Base-by-base conservation (phyloP, 805 yeast species). In the Metschnikowia vanudenii region DNA sequence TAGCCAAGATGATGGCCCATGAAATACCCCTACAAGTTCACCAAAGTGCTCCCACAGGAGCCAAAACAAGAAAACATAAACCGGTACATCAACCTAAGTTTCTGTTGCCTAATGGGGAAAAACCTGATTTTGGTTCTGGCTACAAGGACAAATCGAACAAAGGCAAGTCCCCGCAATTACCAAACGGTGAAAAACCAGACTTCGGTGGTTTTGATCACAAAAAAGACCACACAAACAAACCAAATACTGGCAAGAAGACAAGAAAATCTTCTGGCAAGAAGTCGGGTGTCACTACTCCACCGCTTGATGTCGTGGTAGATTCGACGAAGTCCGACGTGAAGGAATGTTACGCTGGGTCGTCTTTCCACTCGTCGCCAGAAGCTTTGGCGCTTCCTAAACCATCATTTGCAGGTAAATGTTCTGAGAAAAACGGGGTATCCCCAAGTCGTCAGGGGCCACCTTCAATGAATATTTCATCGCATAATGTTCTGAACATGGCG, bases 341-440 rank as follows among this genome's bases (percentile, higher is more conserved):
- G 41, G 55, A 68, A 24, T 66, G 71, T 42, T 78, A 77, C 59
- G 83, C 83, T 43, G 83, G 83, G 26, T 74, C 81, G 31, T 75
- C 82, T 31, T 78, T 78, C 57, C 80, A 75, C 57, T 73, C 79
- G 28, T 76, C 80, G 19, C 83, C 83, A 1, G 77, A 78, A 29
- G 81, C 82, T 3, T 63, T 76, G 47, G 74, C 78, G 13, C 70
- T 78, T 50, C 83, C 83, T 14, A 78, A 77, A 53, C 83, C 83
- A 9, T 70, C 80, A 6, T 78, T 78, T 54, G 69, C 65, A 39
- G 32, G 33, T 12, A 49, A 61, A 1, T 61, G 66, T 11, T 62
- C 67, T 1, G 59, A 55, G 38, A 43, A 45, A 2, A 20, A 43
- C 13, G 12, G 14, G 3, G 22, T 40, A 2, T 39, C 26, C 9